Base-by-base conservation (phyloP, 768 basidiomycete genomes). In the Gloeophyllum trabeum region DNA sequence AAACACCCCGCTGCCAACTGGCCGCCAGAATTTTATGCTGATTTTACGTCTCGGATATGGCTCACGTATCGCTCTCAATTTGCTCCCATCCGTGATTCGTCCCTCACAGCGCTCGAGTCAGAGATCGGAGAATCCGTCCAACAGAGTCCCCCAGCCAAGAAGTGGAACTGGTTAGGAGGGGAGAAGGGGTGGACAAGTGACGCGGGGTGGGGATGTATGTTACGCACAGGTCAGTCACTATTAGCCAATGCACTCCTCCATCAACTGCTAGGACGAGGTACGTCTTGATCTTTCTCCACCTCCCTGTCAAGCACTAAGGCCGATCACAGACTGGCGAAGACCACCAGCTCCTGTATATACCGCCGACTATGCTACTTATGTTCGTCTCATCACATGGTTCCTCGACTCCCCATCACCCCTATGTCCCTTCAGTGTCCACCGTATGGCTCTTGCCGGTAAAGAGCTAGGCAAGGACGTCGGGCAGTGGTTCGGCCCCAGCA, bases 401-500 rank as follows among this genome's bases (percentile, higher is more conserved):
- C 63, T 97, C 36, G 94, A 99, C 56, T 81, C 83, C 2, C 93
- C 93, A 0, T 71, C 80, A 0, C 76, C 86, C 0, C 67, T 81
- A 23, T 79, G 83, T 14, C 94, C 94, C 0, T 99, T 99, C 57
- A 86, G 87, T 49, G 88, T 99, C 5, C 94, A 99, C 60, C 75
- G 90, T 37, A 96, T 99, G 84, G 93, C 93, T 0, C 66, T 92
- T 18, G 84, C 92, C 0, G 94, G 94, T 1, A 93, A 97, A 55
- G 84, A 92, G 51, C 72, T 97, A 1, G 94, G 94, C 10, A 97
- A 88, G 47, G 88, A 91, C 49, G 85, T 97, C 0, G 94, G 94
- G 1, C 85, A 91, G 59, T 98, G 94, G 94, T 98, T 98, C 54
- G 94, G 94, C 0, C 94, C 94, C 0, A 93, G 88, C 55, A 91